A percentile compares a stretch with the other conserved stretches of the same genome.
phyloP scores from a whole-genome alignment of 2,329 filamentous ascomycete species.

The Microdochium nivale region DNA sequence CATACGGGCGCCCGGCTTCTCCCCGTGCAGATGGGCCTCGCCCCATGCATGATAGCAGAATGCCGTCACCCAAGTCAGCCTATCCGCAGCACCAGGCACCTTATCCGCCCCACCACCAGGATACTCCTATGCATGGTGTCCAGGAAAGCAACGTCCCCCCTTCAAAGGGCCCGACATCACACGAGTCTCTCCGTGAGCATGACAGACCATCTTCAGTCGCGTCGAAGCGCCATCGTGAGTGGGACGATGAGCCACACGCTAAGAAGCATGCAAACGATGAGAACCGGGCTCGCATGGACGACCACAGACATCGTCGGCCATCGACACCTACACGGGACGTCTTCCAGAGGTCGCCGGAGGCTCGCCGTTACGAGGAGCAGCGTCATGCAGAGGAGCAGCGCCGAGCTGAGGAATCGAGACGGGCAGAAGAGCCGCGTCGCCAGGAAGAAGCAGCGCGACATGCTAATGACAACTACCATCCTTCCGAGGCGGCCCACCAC shows the following conservation, averaged over 20 bases:
- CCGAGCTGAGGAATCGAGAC: constrained; percentile 48
- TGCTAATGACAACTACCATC: constrained; percentile 73
- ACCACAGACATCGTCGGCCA: constrained; percentile 69
- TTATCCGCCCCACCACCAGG: constrained; percentile 63
- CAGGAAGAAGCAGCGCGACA: constrained; percentile 54
- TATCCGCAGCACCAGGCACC: constrained; percentile 67
- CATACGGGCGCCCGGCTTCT: constrained; percentile 64
- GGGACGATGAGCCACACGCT: constrained; percentile 72
- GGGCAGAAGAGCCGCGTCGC: constrained; percentile 43
- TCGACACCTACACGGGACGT: constrained; percentile 64
- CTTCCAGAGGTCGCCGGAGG: constrained; percentile 70
- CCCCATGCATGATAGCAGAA: constrained; percentile 72
- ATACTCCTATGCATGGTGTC: constrained; percentile 43
- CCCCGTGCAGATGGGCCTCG: constrained; percentile 72
- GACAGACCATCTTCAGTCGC: constrained; percentile 74
- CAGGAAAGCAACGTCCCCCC: constrained; percentile 63
- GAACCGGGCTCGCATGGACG: constrained; percentile 75
- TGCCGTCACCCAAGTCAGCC: constrained; percentile 82
- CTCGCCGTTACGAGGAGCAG: constrained; percentile 55
- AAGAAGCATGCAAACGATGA: constrained; percentile 91
- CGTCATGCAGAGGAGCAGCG: constrained; percentile 45
- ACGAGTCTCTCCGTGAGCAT: constrained; percentile 56
- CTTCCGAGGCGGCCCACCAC: constrained; percentile 87
- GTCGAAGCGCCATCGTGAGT: constrained; percentile 81
- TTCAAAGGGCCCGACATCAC: constrained; percentile 42